Base-by-base conservation (phyloP, 2,329 filamentous ascomycete genomes). In the Apiospora pterosperma region DNA sequence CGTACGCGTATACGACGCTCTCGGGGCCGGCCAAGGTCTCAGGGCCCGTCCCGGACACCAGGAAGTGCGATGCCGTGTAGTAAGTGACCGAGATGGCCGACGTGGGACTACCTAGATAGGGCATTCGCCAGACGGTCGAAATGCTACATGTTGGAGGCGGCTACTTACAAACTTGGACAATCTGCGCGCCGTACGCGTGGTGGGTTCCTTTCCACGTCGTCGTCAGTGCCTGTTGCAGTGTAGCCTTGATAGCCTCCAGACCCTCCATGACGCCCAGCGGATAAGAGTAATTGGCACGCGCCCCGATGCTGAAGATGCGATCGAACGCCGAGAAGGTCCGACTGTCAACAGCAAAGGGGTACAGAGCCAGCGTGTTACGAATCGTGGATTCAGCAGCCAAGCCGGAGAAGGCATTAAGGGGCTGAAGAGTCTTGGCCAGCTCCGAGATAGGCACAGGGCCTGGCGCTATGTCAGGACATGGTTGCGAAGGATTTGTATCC, bases 1-100 rank as follows among this genome's bases (percentile, higher is more conserved):
- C 58, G 34, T 36, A 14, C 10, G 55, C 55, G 23, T 38, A 38
- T n/a, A 59, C n/a, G n/a, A 59, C 34, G 5, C 23, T n/a, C 4
- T 36, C 34, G 11, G 55, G n/a, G 7, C 55, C 31, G 4, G 55
- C 19, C 10, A 38, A 8, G 4, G 25, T 25, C 55, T 36, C 55
- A n/a, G 55, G 55, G 1, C 31, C 55, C 19, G 31, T 38, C n/a
- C 31, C 55, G 8, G 31, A 5, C 3, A 25, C 23, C 55, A 59
- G 14, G 55, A 36, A 59, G 34, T 59, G 55, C 34, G 31, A 36
- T 6, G 36, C 55, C 55, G 31, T 59, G 11, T 23, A 59, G 55
- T 59, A 59, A 21, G 55, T 59, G 55, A 59, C n/a, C 19, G 55
- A 59, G 55, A 59, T 59, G 55, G 55, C 55, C n/a, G 55, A 59